Percentiles rank a stretch among this genome's conserved stretches.
Conservation (phyloP, 1,284 basidiomycete species). For the Leccinum pseudoinsigne region DNA sequence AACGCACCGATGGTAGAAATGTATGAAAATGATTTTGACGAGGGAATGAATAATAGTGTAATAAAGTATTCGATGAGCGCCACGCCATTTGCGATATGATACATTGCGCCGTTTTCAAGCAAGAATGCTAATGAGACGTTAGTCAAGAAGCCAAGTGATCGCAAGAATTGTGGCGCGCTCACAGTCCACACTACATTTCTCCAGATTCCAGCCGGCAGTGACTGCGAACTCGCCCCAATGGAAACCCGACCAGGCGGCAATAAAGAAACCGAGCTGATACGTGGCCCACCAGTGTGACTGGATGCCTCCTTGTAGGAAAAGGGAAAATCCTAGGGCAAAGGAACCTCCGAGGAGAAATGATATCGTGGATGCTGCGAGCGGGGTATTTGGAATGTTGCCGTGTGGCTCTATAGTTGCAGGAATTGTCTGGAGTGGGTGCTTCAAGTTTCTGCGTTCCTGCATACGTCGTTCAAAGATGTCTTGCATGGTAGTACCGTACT, state of each 20-base stretch:
- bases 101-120: conserved; percentile 86
- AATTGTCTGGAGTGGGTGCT: conserved; percentile 54
- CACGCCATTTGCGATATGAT: conserved; percentile 82
- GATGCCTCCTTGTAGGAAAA: conserved; percentile 50
- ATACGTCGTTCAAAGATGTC: conserved; percentile 47
- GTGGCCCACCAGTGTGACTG: conserved; percentile 61
- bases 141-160: background rate
- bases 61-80: conserved; percentile 84
- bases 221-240: conserved; percentile 96
- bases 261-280: conserved; percentile 80
- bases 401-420: conserved; percentile 47
- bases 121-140: conserved; percentile 74
- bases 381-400: conserved; percentile 82
- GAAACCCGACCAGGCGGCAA: conserved; percentile 81
- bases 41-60: conserved; percentile 66
- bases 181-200: conserved; percentile 94
- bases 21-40: conserved; percentile 53
- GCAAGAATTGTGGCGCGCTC: conserved; percentile 36
- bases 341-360: conserved; percentile 72
- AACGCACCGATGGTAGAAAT: conserved; percentile 57
- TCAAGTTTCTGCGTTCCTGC: conserved; percentile 37
- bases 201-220: conserved; percentile 93
- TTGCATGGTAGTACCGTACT: conserved; percentile 10
- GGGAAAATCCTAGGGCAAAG: conserved; percentile 56
- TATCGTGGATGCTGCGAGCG: conserved; percentile 68